A percentile compares a stretch with the other conserved stretches of the same genome.
phyloP scores from a whole-genome alignment of 495 filamentous ascomycete genomes.

The Pyronema omphalodes region DNA sequence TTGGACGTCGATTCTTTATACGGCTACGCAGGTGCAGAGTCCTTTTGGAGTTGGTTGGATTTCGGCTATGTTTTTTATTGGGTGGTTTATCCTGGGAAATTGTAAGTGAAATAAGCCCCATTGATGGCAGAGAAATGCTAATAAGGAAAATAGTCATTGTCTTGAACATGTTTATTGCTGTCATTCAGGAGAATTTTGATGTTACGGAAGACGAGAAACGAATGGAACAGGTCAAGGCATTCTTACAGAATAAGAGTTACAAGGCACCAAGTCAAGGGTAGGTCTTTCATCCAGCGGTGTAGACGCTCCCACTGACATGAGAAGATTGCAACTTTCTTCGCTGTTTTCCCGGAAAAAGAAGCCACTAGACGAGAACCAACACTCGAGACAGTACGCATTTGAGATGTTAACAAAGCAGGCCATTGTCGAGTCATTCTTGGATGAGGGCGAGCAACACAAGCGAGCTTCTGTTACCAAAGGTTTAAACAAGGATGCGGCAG shows the following conservation, averaged over 20 bases:
- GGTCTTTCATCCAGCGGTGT: constrained; percentile 1
- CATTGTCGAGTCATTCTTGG: constrained; percentile 82
- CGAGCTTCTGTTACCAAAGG: constrained; percentile 10
- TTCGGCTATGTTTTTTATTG: constrained; percentile 73
- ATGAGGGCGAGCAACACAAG: constrained; percentile 35
- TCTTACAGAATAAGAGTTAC: constrained; percentile 79
- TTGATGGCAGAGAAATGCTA: not conserved
- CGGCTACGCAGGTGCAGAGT: constrained; percentile 48
- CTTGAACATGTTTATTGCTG: constrained; percentile 99
- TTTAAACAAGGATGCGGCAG: constrained; percentile 12
- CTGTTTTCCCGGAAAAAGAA: constrained; percentile 14
- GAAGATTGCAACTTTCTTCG: constrained; percentile 1
- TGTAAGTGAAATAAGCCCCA: constrained; percentile 25
- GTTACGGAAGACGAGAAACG: constrained; percentile 99
- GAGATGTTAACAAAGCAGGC: constrained; percentile 94
- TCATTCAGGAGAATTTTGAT: constrained; percentile 99
- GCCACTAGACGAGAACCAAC: constrained; percentile 49
- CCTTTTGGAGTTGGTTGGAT: constrained; percentile 66
- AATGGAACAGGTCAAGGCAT: constrained; percentile 82
- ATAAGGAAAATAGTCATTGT: constrained; percentile 44
- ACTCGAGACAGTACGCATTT: constrained; percentile 32
- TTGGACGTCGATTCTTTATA: constrained; percentile 81
- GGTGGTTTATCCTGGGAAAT: constrained; percentile 89
- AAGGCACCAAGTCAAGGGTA: constrained; percentile 37
- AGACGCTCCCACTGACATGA: constrained; percentile 23